Base-by-base conservation (phyloP, 345 rosid genomes). In the Leavenworthia alabamica region DNA sequence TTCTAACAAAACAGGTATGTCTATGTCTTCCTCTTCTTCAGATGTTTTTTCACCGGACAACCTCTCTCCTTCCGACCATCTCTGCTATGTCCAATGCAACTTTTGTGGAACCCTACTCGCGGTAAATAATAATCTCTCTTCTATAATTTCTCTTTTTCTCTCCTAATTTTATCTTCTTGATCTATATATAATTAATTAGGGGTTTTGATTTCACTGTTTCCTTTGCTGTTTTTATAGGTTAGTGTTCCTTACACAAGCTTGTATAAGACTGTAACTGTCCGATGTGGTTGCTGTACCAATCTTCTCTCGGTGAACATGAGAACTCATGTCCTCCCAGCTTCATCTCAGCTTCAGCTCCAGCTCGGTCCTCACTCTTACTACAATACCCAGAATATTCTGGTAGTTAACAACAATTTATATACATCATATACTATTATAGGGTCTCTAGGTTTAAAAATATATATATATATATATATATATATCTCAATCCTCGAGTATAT, bases 71-170 rank as follows among this genome's bases (percentile, higher is more conserved):
- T 76, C 92, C 75, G 97, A 94, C 31, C 95, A 94, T 78, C 97
- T 94, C 72, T 88, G 97, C 77, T 94, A 94, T 56, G 96, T 90
- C 88, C 95, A 82, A 57, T 90, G 99, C 93, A 83, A 84, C 84
- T 81, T 78, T 59, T 94, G 99, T 19, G 81, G 88, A 73, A 94
- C 95, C 65, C 82, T 88, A 69, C 95, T 94, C 56, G 96, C 96
- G 73, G 97, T 94, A 84, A 28, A 5, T 27, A 19, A 12, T 19
- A n/a, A 8, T 15, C 45, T 11, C 9, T 24, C 16, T 37, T 15
- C 37, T 6, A 41, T 9, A 32, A 8, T 11, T 16, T 28, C 14
- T 70, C 20, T n/a, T 17, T 31, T 46, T 50, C 61, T 36, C 26
- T 35, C 66, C 40, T n/a, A n/a, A n/a, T n/a, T 32, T 16, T 20